Evolutionary conservation across 139 green algal genomes (phyloP).

Genomic region (Haematococcus lacustris): DNA sequence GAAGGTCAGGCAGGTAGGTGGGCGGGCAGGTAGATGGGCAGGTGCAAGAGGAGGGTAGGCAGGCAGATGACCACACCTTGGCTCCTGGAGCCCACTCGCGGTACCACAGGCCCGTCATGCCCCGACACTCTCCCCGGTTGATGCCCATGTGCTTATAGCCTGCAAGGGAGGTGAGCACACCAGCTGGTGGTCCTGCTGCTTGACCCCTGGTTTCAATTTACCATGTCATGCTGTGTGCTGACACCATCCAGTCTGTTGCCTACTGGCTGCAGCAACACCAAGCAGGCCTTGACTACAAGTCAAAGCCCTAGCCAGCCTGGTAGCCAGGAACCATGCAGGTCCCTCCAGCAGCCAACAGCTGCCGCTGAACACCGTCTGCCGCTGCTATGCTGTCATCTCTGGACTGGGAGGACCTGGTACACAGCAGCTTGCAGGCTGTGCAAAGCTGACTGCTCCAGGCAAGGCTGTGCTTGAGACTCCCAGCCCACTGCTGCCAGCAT

Average conservation of each 20-base stretch:
- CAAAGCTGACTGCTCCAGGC: too few species aligned
- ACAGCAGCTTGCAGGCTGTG: neutral
- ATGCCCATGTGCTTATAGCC: slow-evolving; percentile 83
- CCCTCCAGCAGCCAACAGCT: too few species aligned
- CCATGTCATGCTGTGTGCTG: neutral
- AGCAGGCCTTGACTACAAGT: too few species aligned
- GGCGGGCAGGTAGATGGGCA: too few species aligned
- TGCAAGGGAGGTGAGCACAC: slow-evolving; percentile 16
- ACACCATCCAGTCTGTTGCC: too few species aligned
- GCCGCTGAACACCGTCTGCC: too few species aligned
- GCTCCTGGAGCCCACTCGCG: slow-evolving; percentile 81
- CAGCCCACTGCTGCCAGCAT: too few species aligned
- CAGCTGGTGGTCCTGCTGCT: neutral
- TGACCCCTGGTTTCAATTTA: neutral
- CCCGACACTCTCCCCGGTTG: slow-evolving; percentile 76
- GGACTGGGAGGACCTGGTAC: neutral
- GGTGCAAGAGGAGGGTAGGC: neutral
- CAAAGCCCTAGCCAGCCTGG: too few species aligned
- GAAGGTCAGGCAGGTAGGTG: too few species aligned
- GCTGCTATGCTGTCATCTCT: neutral
- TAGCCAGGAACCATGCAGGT: too few species aligned
- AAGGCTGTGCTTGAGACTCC: too few species aligned
- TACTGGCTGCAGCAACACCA: too few species aligned
- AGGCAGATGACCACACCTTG: slow-evolving; percentile 29
- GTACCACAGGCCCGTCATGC: slow-evolving; percentile 80